Conservation (phyloP, 2,329 filamentous ascomycete species). For the Diaporthe amygdali region DNA sequence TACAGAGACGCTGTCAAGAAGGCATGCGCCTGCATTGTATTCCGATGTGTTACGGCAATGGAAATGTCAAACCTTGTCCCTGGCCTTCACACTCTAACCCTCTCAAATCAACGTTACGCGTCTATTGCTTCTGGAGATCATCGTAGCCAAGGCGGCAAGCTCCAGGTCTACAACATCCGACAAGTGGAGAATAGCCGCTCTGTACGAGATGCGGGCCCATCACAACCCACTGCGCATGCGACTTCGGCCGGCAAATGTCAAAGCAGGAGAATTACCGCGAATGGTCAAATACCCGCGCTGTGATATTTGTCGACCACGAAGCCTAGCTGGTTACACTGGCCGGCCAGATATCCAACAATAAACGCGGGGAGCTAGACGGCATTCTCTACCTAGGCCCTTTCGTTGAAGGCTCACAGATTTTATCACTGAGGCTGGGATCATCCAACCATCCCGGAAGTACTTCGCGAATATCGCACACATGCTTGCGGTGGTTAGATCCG, state of each 20-base stretch:
- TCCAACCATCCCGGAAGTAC: neutral
- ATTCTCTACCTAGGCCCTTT: neutral
- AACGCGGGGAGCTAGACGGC: neutral
- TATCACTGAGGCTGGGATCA: neutral
- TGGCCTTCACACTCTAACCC: neutral
- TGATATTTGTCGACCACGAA: neutral
- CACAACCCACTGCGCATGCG: conserved; percentile 18
- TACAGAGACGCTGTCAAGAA: conserved; percentile 4
- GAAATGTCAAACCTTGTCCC: neutral
- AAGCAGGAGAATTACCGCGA: conserved; percentile 20
- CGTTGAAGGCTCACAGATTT: neutral
- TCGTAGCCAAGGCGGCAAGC: conserved; percentile 15
- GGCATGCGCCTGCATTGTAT: conserved; percentile 6
- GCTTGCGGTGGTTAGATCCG: conserved; percentile 18
- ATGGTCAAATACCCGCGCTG: conserved; percentile 22
- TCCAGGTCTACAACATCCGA: conserved; percentile 20
- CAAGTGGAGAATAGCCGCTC: conserved; percentile 21
- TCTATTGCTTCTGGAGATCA: conserved; percentile 4
- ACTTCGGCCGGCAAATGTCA: conserved; percentile 20
- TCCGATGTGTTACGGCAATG: neutral
- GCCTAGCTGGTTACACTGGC: neutral
- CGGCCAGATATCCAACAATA: neutral
- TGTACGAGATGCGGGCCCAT: conserved; percentile 16
- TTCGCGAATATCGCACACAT: neutral
- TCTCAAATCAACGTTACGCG: conserved; percentile 9